phyloP scores from a whole-genome alignment of 768 basidiomycete genomes.

The Mycena alexandri region DNA sequence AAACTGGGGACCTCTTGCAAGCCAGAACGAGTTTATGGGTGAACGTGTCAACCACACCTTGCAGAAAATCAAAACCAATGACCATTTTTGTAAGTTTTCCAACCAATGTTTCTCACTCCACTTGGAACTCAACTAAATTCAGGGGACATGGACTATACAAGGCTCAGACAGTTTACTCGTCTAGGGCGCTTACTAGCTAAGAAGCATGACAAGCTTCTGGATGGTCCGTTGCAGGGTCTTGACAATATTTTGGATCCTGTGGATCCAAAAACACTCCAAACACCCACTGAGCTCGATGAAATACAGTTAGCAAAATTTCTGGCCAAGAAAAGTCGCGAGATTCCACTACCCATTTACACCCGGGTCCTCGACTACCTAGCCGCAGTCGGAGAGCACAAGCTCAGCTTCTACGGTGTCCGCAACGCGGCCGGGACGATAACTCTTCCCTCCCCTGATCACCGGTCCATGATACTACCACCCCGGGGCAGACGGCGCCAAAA shows the following conservation, averaged over 20 bases:
- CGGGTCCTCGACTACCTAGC: constrained; percentile 12
- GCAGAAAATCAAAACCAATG: constrained; percentile 31
- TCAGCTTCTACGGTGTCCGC: constrained; percentile 10
- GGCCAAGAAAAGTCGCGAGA: not conserved
- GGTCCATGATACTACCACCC: constrained; percentile 24
- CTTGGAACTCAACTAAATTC: too few relatives aligned
- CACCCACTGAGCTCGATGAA: constrained; percentile 3
- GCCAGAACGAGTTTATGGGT: constrained; percentile 31
- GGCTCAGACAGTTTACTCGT: constrained; percentile 26
- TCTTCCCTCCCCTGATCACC: constrained; percentile 21
- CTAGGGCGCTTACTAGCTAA: constrained; percentile 3
- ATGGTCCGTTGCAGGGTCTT: not conserved
- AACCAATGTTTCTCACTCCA: too few relatives aligned
- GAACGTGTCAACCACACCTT: constrained; percentile 33
- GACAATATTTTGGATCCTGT: constrained; percentile 4
- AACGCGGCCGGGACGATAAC: constrained; percentile 8
- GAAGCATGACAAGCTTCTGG: constrained; percentile 10
- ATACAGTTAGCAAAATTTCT: constrained; percentile 1
- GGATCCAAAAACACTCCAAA: not conserved
- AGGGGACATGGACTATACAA: constrained; percentile 35
- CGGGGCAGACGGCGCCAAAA: constrained; percentile 6
- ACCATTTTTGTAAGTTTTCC: constrained; percentile 29
- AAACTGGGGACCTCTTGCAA: constrained; percentile 36
- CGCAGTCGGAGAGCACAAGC: constrained; percentile 20
- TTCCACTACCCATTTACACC: not conserved